These are phyloP conservation scores for Fraxinus anomala DNA, from an alignment of 257 asterid genomes.

Conservation along the genomic window DNA sequence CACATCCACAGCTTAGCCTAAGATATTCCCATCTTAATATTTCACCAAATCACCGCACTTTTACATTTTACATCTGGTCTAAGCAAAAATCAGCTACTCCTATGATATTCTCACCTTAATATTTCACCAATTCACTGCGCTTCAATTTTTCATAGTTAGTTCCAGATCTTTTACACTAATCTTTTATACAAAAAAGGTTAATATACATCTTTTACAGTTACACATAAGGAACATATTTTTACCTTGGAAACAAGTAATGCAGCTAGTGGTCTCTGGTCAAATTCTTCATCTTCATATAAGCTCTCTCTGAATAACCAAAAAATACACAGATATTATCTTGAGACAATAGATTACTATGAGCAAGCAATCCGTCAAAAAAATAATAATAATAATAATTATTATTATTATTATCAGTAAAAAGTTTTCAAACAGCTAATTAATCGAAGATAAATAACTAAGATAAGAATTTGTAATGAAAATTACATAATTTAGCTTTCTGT, in stretches of 20 bases:
- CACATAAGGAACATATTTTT: background rate
- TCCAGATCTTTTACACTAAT: background rate
- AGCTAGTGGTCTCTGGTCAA: conserved; percentile 72
- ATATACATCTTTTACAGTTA: background rate
- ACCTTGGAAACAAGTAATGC: conserved; percentile 93
- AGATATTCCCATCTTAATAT: background rate
- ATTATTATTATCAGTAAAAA: background rate
- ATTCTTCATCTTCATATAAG: conserved; percentile 75
- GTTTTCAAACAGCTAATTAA: background rate
- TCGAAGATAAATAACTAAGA: background rate
- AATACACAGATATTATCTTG: background rate
- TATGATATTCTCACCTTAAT: background rate
- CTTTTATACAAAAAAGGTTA: no score
- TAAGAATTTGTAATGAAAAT: background rate
- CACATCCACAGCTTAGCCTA: background rate
- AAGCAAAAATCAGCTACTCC: background rate
- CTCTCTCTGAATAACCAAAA: conserved; percentile 53
- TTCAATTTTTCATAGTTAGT: background rate
- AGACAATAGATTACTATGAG: background rate
- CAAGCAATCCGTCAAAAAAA: no score
- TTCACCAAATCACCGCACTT: background rate
- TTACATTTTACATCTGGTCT: background rate
- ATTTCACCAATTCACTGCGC: background rate
- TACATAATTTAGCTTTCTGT: background rate
- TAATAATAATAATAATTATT: no score